Evolutionary conservation across 2,329 filamentous ascomycete species (phyloP).

Genomic region (Mycosphaerella sp.): DNA sequence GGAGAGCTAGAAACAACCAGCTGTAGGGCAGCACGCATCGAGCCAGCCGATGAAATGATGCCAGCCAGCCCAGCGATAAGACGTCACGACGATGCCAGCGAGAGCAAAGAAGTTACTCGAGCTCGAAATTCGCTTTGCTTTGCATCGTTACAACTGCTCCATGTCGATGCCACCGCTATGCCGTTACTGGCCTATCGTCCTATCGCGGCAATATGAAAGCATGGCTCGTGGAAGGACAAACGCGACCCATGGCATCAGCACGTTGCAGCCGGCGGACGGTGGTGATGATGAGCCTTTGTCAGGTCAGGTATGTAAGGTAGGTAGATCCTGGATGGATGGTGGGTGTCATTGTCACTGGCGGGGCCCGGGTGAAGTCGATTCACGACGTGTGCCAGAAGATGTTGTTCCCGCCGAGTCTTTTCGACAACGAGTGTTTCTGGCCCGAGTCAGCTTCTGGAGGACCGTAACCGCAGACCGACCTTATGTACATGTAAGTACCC

Average conservation of each 20-base stretch:
- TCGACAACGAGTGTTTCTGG: neutral
- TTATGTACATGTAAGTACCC: too few relatives aligned
- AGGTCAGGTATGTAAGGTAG: neutral
- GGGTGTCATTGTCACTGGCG: too few relatives aligned
- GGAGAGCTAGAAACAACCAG: neutral
- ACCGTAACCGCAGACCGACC: neutral
- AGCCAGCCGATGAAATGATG: neutral
- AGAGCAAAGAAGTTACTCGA: neutral
- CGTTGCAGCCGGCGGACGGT: constrained; percentile 8
- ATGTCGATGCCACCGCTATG: neutral
- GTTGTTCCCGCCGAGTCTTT: neutral
- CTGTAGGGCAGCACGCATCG: neutral
- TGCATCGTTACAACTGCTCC: constrained; percentile 9
- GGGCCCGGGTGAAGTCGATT: neutral
- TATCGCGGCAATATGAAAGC: constrained; percentile 1
- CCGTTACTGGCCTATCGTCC: constrained; percentile 8
- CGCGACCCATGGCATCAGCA: constrained; percentile 14
- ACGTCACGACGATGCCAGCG: constrained; percentile 15
- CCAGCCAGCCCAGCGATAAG: neutral
- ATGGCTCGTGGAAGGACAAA: neutral
- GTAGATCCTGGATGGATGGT: neutral
- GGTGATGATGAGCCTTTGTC: neutral
- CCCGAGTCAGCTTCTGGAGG: neutral
- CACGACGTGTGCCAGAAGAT: neutral
- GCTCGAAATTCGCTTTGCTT: constrained; percentile 5